Base-by-base conservation (phyloP, 768 basidiomycete species). In the Rhizopogon vinicolor region DNA sequence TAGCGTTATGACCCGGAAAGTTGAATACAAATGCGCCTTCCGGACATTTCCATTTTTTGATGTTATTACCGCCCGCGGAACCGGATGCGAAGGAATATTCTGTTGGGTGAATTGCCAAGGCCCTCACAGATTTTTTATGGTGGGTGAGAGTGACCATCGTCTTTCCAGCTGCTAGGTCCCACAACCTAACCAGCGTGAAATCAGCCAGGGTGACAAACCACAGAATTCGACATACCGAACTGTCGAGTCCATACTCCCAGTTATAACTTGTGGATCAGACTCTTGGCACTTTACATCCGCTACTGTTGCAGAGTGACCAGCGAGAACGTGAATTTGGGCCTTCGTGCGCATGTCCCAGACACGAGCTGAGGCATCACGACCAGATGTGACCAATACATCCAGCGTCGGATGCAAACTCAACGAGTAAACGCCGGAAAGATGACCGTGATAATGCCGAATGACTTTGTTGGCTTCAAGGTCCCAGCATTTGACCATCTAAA, bases 331-430 rank as follows among this genome's bases (percentile, higher is more conserved):
- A 49, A 98, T 91, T 66, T 93, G 92, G 9, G 94, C 90, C 66
- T 98, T 96, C 33, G 95, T 96, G 40, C 97, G 85, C 96, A 99
- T 98, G 68, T 99, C 97, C 97, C 97, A 99, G 0, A 98, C 95
- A 55, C 97, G 85, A 2, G 95, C 96, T 9, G 93, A 93, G 7
- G 97, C 94, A 65, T 99, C 97, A 63, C 97, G 87, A 41, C 97
- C 97, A 4, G 90, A 85, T 0, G 97, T 99, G 44, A 98, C 93
- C 41, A 99, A 83, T 3, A 99, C 78, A 65, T 98, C 97, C 51
- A 99, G 84, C 0, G 96, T 98, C 1, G 97, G 97, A 65, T 98
- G 97, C 2, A 99, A 76, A 19, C 88, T 84, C 53, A 98, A 79
- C 0, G 93, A 79, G 64, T 98, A 98, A n/a, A 99, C 95, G 43